Base-by-base conservation (phyloP, 2,329 filamentous ascomycete genomes). In the Fusarium sp. region DNA sequence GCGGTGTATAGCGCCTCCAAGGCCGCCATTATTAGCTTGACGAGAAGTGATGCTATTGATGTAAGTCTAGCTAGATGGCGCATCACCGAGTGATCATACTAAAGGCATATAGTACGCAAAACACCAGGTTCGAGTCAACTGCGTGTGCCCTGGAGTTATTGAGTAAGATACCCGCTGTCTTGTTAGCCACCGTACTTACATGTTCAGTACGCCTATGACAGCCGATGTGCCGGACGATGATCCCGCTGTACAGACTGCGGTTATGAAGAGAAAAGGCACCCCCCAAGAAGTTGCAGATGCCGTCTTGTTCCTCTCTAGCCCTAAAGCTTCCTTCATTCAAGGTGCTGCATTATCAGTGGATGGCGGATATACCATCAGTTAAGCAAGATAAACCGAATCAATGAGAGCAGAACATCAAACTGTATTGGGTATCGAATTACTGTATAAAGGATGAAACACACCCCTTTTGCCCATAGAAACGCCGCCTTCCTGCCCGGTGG, bases 201-300 rank as follows among this genome's bases (percentile, higher is more conserved):
- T n/a, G 0, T 23, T 13, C 35, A 78, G 76, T n/a, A 84, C 82
- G 2, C 80, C 81, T 11, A 81, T 84, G 78, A 83, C 81, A 6
- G 75, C 75, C 37, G 76, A 77, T 6, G 76, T 82, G n/a, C 74
- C 80, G 12, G 74, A 80, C 6, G 72, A 80, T 11, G 73, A 77
- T 23, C 76, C 74, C 1, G 72, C 75, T 7, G 76, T 81, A 9
- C 70, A 71, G n/a, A 74, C 76, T 6, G 77, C 79, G 10, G 78
- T 78, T 1, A 78, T 82, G 75, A 74, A 76, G 57, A 69, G 81
- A 26, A 79, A 80, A 61, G 82, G 82, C 1, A 82, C 80, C 6
- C 76, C 81, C 2, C 80, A 84, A 49, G 83, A 85, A 59, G 77
- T 84, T 13, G 82, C 83, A 5, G 83, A 84, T 68, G 81, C 80